These are phyloP conservation scores for Cyberlindnera maritima DNA, from an alignment of 805 yeast species.

Conservation along the genomic window DNA sequence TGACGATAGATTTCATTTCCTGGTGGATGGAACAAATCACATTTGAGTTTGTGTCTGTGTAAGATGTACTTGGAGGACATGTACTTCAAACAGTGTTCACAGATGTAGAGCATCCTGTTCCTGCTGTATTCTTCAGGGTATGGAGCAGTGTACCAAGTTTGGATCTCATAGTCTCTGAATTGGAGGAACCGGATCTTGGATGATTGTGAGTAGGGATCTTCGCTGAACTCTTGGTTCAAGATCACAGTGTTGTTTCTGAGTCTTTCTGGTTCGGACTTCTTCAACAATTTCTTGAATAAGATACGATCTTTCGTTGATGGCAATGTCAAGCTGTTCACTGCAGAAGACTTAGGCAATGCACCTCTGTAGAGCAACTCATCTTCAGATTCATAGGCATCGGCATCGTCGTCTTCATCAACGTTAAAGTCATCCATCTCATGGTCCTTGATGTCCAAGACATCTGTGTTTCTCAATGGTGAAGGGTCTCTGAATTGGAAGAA, in stretches of 20 bases:
- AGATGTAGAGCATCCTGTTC: constrained; percentile 62
- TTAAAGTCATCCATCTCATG: constrained; percentile 27
- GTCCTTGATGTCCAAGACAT: constrained; percentile 21
- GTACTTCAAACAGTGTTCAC: constrained; percentile 83
- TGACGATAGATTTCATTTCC: constrained; percentile 89
- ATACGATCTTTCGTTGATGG: constrained; percentile 54
- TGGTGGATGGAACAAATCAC: constrained; percentile 74
- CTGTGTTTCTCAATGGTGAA: constrained; percentile 21
- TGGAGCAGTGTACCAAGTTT: constrained; percentile 92
- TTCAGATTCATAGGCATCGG: constrained; percentile 29
- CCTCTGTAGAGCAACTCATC: constrained; percentile 68
- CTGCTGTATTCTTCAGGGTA: constrained; percentile 83
- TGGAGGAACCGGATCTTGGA: constrained; percentile 50
- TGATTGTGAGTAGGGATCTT: constrained; percentile 12
- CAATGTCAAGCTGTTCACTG: constrained; percentile 56
- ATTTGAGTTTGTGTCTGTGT: constrained; percentile 72
- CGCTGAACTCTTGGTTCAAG: constrained; percentile 19
- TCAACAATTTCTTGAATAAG: constrained; percentile 42
- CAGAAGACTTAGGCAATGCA: constrained; percentile 53
- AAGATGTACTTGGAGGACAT: constrained; percentile 65
- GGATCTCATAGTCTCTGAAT: constrained; percentile 70
- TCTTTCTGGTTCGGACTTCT: constrained; percentile 39
- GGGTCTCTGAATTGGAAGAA: constrained; percentile 27
- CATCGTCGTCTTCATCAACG: constrained; percentile 20
- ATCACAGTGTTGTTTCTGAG: constrained; percentile 34